These are phyloP conservation scores for Atalantia buxifolia DNA, from an alignment of 345 rosid species.

Conservation along the genomic window DNA sequence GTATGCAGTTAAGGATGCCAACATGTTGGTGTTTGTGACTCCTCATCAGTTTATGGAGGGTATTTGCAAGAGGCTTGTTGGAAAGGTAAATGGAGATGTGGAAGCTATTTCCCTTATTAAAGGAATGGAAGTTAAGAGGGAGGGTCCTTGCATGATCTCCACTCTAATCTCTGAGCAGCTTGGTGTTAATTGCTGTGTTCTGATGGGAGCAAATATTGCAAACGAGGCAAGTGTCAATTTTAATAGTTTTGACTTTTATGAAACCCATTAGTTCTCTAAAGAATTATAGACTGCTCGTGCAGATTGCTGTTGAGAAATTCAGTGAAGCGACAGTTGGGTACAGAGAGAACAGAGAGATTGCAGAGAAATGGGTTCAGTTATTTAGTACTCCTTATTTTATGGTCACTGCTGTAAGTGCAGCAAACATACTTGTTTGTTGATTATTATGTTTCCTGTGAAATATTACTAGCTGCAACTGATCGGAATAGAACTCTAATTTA, in stretches of 20 bases:
- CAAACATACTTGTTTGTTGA: background rate
- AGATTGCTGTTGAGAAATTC: constrained; percentile 90
- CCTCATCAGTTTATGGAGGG: constrained; percentile 94
- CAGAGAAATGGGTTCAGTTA: constrained; percentile 85
- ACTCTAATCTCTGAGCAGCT: constrained; percentile 69
- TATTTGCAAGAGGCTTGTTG: constrained; percentile 73
- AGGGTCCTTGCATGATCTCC: constrained; percentile 97
- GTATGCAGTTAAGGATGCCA: constrained; percentile 71
- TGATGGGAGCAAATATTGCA: constrained; percentile 97
- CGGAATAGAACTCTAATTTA: background rate
- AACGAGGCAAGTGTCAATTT: constrained; percentile 58
- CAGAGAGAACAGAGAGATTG: constrained; percentile 57
- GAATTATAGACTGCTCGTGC: constrained; percentile 15
- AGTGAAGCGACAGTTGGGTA: constrained; percentile 98
- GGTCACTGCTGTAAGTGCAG: constrained; percentile 69
- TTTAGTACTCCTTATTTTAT: constrained; percentile 83
- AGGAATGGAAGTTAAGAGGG: constrained; percentile 95
- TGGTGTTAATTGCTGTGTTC: constrained; percentile 74
- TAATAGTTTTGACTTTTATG: background rate
- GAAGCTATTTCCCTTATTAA: constrained; percentile 91
- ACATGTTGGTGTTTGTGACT: constrained; percentile 90
- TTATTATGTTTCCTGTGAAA: background rate
- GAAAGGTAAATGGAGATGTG: constrained; percentile 55
- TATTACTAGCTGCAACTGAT: background rate
- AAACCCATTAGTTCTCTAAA: background rate